A percentile compares a stretch with the other conserved stretches of the same genome.
Conservation (phyloP, 345 rosid species). For the Anacardium occidentale region DNA sequence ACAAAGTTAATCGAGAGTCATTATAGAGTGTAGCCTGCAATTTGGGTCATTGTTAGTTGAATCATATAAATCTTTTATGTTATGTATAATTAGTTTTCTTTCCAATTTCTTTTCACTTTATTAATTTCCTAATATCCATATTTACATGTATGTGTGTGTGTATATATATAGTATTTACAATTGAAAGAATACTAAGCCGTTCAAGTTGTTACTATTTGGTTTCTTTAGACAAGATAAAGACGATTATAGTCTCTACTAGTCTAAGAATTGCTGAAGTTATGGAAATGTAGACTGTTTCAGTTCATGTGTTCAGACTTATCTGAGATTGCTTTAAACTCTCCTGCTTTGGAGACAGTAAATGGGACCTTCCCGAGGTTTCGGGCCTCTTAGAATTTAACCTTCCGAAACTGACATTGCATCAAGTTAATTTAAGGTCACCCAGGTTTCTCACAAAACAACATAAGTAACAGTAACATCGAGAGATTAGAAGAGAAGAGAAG, state of each 20-base stretch:
- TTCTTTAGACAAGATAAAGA: no score
- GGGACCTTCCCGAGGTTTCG: constrained; percentile 24
- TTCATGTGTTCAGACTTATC: constrained; percentile 6
- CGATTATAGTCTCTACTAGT: not conserved
- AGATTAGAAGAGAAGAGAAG: not conserved
- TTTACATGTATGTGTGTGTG: no score
- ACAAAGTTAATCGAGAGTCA: no score
- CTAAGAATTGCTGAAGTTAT: not conserved
- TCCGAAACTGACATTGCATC: constrained; percentile 12
- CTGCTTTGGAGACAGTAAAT: constrained; percentile 13
- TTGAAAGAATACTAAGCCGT: no score
- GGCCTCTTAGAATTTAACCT: constrained; percentile 4
- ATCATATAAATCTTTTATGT: no score
- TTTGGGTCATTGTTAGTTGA: no score
- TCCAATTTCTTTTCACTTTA: no score
- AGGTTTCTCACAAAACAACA: not conserved
- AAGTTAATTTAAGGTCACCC: not conserved
- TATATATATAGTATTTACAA: no score
- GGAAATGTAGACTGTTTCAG: constrained; percentile 7
- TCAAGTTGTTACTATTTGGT: no score
- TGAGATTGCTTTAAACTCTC: constrained; percentile 1
- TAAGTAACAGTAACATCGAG: not conserved
- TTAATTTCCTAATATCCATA: no score
- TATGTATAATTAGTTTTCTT: no score
- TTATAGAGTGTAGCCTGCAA: no score